These are phyloP conservation scores for Senecio squalidus DNA, from an alignment of 140 eudicot genomes.

Conservation along the genomic window DNA sequence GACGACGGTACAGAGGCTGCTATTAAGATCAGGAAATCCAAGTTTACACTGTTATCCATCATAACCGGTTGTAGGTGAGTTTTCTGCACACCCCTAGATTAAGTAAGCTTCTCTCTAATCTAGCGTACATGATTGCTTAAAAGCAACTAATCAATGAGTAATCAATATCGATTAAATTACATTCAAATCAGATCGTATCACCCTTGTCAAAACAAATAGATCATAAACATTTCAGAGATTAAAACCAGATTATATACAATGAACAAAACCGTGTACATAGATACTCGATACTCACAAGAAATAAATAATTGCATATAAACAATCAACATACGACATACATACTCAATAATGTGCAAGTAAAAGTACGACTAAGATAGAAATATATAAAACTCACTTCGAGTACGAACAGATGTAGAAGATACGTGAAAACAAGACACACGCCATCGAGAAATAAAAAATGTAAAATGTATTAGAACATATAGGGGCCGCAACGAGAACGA, in stretches of 20 bases:
- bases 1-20: too few species aligned
- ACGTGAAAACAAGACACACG: not conserved
- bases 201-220: not conserved
- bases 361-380: not conserved
- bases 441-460: not conserved
- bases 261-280: not conserved
- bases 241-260: not conserved
- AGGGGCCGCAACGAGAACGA: too few species aligned
- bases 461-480: not conserved
- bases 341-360: not conserved
- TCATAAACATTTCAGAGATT: not conserved
- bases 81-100: too few species aligned
- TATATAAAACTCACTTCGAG: conserved; percentile 3
- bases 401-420: not conserved
- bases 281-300: not conserved
- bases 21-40: too few species aligned
- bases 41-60: too few species aligned
- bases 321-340: not conserved
- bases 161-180: too few species aligned
- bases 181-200: too few species aligned
- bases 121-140: too few species aligned
- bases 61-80: too few species aligned
- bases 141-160: too few species aligned
- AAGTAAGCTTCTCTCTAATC: too few species aligned
- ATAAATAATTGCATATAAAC: conserved; percentile 11